A percentile compares a stretch with the other conserved stretches of the same genome.
Conservation (phyloP, 2,329 filamentous ascomycete genomes). For the Boeremia lycopersici region DNA sequence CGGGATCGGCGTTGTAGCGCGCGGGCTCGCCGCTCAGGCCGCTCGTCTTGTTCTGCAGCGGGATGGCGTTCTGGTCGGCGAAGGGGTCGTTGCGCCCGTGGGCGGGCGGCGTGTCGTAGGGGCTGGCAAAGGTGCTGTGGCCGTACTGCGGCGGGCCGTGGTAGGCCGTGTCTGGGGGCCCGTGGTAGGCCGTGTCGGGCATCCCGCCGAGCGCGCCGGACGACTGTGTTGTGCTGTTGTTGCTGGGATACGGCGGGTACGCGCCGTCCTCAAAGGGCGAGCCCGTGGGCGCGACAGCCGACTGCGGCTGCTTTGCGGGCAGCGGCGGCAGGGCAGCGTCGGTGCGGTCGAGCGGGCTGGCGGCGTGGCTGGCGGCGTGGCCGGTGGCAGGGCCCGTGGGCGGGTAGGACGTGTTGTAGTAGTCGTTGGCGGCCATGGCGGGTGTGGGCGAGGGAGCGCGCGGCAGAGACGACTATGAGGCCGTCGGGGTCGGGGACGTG, state of each 20-base stretch:
- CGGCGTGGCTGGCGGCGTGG: conserved; percentile 15
- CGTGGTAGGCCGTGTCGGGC: conserved; percentile 63
- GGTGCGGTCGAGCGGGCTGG: conserved; percentile 40
- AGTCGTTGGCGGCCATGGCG: conserved; percentile 61
- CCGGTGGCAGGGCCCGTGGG: conserved; percentile 26
- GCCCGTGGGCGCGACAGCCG: conserved; percentile 40
- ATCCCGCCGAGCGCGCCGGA: conserved; percentile 61
- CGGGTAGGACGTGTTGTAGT: conserved; percentile 60
- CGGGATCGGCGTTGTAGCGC: conserved; percentile 48
- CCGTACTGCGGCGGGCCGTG: conserved; percentile 52
- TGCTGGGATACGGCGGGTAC: conserved; percentile 57
- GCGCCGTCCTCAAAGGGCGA: conserved; percentile 43
- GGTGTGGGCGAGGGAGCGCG: neutral
- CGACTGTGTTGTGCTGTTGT: conserved; percentile 30
- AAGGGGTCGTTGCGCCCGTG: conserved; percentile 57
- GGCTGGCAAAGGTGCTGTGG: conserved; percentile 24
- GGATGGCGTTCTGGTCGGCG: conserved; percentile 56
- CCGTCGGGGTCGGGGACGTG: neutral
- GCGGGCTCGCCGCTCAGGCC: conserved; percentile 45
- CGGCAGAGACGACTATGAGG: conserved; percentile 1
- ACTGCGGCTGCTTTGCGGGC: conserved; percentile 25
- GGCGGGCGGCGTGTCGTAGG: conserved; percentile 56
- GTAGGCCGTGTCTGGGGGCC: conserved; percentile 59
- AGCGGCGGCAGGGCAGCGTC: conserved; percentile 48
- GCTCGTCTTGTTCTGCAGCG: conserved; percentile 50